A percentile compares a stretch with the other conserved stretches of the same genome.
Conservation (phyloP, 1,284 basidiomycete genomes). For the Stereum hirsutum region DNA sequence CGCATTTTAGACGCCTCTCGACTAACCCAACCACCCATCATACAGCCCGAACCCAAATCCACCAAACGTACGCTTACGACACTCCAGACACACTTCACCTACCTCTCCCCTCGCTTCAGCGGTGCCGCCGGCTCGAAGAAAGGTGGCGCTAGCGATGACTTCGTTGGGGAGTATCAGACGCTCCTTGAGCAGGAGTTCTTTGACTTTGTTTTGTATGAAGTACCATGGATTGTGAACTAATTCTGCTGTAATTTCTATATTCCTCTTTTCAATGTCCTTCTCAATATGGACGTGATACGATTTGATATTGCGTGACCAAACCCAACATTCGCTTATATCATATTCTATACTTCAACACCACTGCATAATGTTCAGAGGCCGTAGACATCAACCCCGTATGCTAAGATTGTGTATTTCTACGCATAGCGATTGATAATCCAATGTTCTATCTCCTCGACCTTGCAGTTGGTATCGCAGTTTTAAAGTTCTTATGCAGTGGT, state of each 20-base stretch:
- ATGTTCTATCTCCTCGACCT: too few species aligned
- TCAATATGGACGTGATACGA: too few species aligned
- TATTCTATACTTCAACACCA: too few species aligned
- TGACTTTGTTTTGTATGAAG: conserved; percentile 86
- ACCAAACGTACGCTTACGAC: conserved; percentile 73
- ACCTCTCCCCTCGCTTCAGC: conserved; percentile 63
- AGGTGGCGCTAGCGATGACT: conserved; percentile 42
- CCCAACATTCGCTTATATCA: too few species aligned
- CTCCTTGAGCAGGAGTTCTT: conserved; percentile 92
- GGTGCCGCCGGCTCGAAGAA: background rate
- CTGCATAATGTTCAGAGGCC: too few species aligned
- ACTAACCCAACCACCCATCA: background rate
- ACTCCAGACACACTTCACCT: conserved; percentile 73
- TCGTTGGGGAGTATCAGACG: conserved; percentile 82
- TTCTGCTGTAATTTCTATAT: conserved; percentile 2
- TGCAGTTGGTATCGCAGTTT: too few species aligned
- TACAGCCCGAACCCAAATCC: conserved; percentile 82
- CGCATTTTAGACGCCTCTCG: background rate
- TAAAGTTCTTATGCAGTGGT: too few species aligned
- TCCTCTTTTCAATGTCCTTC: conserved; percentile 3
- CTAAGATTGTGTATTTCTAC: too few species aligned
- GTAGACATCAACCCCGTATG: too few species aligned
- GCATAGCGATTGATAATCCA: too few species aligned
- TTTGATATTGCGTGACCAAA: too few species aligned
- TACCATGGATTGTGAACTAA: conserved; percentile 57